Evolutionary conservation across 345 rosid genomes (phyloP).

Genomic region (Triadica sebifera): DNA sequence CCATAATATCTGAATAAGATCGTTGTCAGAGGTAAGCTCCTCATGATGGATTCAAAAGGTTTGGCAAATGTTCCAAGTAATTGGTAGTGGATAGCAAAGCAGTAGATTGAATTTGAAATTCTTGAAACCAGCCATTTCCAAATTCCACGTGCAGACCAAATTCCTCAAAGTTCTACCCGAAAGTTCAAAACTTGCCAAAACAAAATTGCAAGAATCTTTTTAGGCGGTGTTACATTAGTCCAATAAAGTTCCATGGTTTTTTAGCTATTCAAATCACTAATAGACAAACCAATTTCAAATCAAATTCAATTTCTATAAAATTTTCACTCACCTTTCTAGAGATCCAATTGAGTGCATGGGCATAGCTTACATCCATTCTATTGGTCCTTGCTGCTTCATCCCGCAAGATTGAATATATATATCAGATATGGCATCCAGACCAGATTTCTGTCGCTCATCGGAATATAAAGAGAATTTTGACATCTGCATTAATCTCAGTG

Average conservation of each 20-base stretch:
- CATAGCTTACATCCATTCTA: constrained; percentile 73
- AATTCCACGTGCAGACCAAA: background rate
- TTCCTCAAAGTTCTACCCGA: background rate
- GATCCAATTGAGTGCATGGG: constrained; percentile 94
- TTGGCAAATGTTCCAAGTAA: background rate
- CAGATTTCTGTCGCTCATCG: constrained; percentile 84
- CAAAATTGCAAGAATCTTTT: background rate
- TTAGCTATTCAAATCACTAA: background rate
- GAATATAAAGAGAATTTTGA: constrained; percentile 93
- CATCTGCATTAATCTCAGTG: constrained; percentile 97
- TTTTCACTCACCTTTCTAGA: constrained; percentile 78
- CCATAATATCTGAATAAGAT: too few species aligned
- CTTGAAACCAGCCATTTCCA: background rate
- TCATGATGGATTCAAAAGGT: background rate
- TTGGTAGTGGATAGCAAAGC: background rate
- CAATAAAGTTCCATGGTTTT: background rate
- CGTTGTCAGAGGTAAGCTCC: too few species aligned
- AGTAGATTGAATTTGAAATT: background rate
- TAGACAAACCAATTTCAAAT: background rate
- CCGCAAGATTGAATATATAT: constrained; percentile 86
- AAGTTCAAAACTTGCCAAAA: background rate
- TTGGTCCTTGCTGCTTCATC: constrained; percentile 94
- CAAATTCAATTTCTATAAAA: constrained; percentile 7
- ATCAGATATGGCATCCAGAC: constrained; percentile 96
- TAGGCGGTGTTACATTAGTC: background rate